A percentile compares a stretch with the other conserved stretches of the same genome.
phyloP scores from a whole-genome alignment of 2,329 filamentous ascomycete genomes.

The Arthrobotrys iridis region DNA sequence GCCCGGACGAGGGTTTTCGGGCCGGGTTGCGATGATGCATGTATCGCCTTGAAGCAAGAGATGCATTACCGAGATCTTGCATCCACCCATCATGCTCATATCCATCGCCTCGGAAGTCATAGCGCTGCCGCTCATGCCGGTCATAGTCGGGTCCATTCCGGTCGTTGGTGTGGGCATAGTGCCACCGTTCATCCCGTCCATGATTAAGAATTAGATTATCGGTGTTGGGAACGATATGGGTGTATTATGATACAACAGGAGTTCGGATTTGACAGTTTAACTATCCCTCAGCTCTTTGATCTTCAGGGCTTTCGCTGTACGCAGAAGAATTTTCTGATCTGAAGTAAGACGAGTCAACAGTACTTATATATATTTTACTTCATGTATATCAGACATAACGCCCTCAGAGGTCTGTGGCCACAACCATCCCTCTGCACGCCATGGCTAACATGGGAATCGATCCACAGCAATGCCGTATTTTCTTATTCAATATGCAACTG shows the following conservation, averaged over 20 bases:
- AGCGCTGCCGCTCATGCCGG: conserved; percentile 33
- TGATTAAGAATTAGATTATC: neutral
- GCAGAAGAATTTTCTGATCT: conserved; percentile 9
- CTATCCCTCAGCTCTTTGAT: neutral
- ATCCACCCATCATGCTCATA: conserved; percentile 49
- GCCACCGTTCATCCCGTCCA: conserved; percentile 18
- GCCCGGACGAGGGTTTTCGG: neutral
- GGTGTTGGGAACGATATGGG: neutral
- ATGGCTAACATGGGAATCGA: neutral
- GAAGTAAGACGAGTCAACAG: neutral
- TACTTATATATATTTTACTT: neutral
- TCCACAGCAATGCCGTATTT: neutral
- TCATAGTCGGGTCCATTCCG: conserved; percentile 44
- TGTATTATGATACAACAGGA: neutral
- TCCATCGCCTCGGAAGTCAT: conserved; percentile 30
- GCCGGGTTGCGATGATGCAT: neutral
- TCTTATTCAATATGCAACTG: conserved; percentile 22
- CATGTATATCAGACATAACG: neutral
- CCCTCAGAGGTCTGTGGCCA: neutral
- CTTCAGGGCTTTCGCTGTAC: neutral
- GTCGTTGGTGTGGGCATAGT: conserved; percentile 23
- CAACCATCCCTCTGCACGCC: neutral
- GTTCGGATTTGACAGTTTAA: neutral
- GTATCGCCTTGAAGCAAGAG: neutral
- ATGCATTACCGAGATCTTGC: conserved; percentile 50